These are phyloP conservation scores for Entophlyctis helioformis DNA, from an alignment of 192 early-diverging fungal genomes.

Conservation along the genomic window DNA sequence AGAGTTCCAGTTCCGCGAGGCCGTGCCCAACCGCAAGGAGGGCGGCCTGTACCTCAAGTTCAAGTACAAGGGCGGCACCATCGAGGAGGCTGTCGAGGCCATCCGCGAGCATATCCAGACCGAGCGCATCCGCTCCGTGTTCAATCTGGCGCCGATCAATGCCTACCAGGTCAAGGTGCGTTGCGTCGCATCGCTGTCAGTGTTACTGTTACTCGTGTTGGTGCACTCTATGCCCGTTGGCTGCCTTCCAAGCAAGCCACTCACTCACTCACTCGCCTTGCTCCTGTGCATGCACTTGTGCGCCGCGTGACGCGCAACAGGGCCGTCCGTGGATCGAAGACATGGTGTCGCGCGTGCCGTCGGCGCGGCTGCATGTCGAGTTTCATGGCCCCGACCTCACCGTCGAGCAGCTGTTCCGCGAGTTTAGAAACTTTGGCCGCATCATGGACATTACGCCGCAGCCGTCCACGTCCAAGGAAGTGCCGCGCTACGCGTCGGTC, in stretches of 20 bases:
- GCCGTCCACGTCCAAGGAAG: constrained; percentile 54
- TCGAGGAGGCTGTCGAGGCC: constrained; percentile 26
- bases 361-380: constrained; percentile 39
- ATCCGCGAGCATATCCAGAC: constrained; percentile 41
- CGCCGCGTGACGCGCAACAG: no score
- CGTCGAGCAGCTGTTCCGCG: constrained; percentile 54
- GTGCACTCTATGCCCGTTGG: no score
- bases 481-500: constrained; percentile 67
- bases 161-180: constrained; percentile 9
- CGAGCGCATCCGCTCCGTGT: constrained; percentile 46
- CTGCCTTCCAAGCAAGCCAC: no score
- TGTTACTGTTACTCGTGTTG: no score
- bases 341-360: constrained; percentile 27
- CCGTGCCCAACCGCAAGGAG: constrained; percentile 27
- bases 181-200: no score
- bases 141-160: constrained; percentile 43
- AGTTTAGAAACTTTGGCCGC: constrained; percentile 67
- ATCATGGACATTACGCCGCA: constrained; percentile 69
- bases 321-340: constrained; percentile 38
- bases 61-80: constrained; percentile 21
- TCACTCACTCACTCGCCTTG: no score
- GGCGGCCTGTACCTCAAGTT: constrained; percentile 33
- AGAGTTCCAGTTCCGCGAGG: constrained; percentile 22
- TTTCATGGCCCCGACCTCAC: constrained; percentile 64
- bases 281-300: no score